A percentile compares a stretch with the other conserved stretches of the same genome.
phyloP scores from a whole-genome alignment of 2,329 filamentous ascomycete species.

The Fusarium sp. region DNA sequence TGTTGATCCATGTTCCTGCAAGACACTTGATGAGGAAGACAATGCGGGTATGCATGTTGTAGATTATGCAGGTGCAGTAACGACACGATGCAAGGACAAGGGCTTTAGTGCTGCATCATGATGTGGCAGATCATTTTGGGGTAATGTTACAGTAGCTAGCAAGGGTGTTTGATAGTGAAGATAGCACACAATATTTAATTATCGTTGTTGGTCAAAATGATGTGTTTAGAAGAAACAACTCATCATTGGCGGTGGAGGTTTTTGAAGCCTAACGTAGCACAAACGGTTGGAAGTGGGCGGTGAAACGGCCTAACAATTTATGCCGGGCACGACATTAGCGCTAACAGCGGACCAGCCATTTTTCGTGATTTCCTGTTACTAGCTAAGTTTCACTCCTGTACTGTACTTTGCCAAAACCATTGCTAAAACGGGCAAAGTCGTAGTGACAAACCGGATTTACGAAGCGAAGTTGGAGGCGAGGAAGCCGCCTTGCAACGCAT shows the following conservation, averaged over 20 bases:
- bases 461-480: no score
- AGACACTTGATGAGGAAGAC: constrained; percentile 1
- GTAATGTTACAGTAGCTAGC: fast-evolving
- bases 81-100: constrained; percentile 11
- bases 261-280: not conserved
- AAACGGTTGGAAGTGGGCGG: not conserved
- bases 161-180: fast-evolving
- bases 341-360: no score
- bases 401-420: not conserved
- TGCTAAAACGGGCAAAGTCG: no score
- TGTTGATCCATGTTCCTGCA: constrained; percentile 9
- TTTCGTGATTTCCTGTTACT: no score
- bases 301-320: not conserved
- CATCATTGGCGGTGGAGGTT: not conserved
- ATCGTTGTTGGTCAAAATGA: not conserved
- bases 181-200: fast-evolving
- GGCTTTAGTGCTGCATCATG: not conserved
- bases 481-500: no score
- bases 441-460: no score
- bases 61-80: constrained; percentile 12
- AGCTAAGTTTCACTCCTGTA: not conserved
- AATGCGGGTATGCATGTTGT: constrained; percentile 9
- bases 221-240: not conserved
- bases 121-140: not conserved
- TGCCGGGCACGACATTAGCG: not conserved